Base-by-base conservation (phyloP, 2,329 filamentous ascomycete species). In the Neobulgaria alba region DNA sequence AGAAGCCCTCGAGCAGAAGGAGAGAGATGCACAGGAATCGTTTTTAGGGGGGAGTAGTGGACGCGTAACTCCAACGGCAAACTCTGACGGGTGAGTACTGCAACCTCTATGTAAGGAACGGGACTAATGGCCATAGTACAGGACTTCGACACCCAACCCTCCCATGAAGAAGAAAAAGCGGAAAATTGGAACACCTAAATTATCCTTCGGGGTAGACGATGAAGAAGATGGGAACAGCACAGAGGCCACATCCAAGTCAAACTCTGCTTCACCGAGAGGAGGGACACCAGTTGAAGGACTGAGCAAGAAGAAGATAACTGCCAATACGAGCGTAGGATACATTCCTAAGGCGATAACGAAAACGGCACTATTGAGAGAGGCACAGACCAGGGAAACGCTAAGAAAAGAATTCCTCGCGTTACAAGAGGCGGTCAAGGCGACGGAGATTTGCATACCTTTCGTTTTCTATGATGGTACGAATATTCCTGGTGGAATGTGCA, bases 391-490 rank as follows among this genome's bases (percentile, higher is more conserved):
- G 48, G 86, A 92, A 53, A 64, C 74, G 10, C 66, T 90, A 36
- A 74, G 85, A 8, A 84, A 82, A 47, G 82, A 96, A 57, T 98
- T 95, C 55, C 61, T 94, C 33, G 69, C 69, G 8, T 74, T 90
- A 43, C 92, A 95, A 59, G 86, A 93, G 47, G 77, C 80, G 0
- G 84, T 96, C 50, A 95, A 93, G 65, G 77, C 78, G 15, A 89
- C 88, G 7, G 89, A 95, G 57, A 85, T 98, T 40, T 73, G 84
- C 12, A 82, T 98, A 21, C 92, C 92, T 0, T 98, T 96, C 61
- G 86, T 96, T 3, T 96, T 96, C 60, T 96, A 95, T 65, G 90
- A 96, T 53, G 92, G 92, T 12, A 86, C 86, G 16, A 90, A 93
- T 60, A 83, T 85, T 9, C 85, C 89, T 0, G 87, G 88, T 12